A percentile compares a stretch with the other conserved stretches of the same genome.
Evolutionary conservation across 2,329 filamentous ascomycete genomes (phyloP).

Genomic region (Furcasterigmium sp.): DNA sequence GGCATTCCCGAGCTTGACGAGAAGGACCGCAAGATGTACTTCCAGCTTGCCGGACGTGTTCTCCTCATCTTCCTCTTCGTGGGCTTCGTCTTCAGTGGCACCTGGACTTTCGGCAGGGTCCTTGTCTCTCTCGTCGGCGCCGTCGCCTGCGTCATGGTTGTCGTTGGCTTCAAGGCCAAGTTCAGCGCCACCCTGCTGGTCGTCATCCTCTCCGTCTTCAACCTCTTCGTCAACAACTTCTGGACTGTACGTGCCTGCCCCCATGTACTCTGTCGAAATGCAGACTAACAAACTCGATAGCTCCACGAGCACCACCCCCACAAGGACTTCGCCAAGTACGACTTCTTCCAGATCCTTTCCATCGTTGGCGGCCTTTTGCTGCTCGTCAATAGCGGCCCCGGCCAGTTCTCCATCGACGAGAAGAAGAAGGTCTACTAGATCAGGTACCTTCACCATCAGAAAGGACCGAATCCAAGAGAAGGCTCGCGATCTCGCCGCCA

Average conservation of each 20-base stretch:
- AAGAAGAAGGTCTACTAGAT: slow-evolving; percentile 99
- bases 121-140: slow-evolving; percentile 80
- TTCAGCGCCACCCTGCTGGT: slow-evolving; percentile 95
- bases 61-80: slow-evolving; percentile 96
- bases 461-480: too few species aligned
- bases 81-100: slow-evolving; percentile 91
- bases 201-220: slow-evolving; percentile 93
- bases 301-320: slow-evolving; percentile 97
- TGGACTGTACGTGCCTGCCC: slow-evolving; percentile 75
- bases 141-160: slow-evolving; percentile 94
- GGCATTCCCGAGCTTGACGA: slow-evolving; percentile 92
- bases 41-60: slow-evolving; percentile 93
- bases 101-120: slow-evolving; percentile 87
- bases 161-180: slow-evolving; percentile 99
- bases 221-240: slow-evolving; percentile 98
- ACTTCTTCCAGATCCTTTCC: slow-evolving; percentile 99
- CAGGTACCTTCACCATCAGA: neutral
- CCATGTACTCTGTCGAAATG: too few species aligned
- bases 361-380: slow-evolving; percentile 96
- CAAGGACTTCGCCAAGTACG: slow-evolving; percentile 99
- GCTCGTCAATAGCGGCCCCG: slow-evolving; percentile 96
- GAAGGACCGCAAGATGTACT: slow-evolving; percentile 99
- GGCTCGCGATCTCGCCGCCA: neutral
- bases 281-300: slow-evolving; percentile 33
- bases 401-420: slow-evolving; percentile 97